These are phyloP conservation scores for Sorghum bicolor DNA, from an alignment of 176 grass and related monocot species.

Conservation along the genomic window DNA sequence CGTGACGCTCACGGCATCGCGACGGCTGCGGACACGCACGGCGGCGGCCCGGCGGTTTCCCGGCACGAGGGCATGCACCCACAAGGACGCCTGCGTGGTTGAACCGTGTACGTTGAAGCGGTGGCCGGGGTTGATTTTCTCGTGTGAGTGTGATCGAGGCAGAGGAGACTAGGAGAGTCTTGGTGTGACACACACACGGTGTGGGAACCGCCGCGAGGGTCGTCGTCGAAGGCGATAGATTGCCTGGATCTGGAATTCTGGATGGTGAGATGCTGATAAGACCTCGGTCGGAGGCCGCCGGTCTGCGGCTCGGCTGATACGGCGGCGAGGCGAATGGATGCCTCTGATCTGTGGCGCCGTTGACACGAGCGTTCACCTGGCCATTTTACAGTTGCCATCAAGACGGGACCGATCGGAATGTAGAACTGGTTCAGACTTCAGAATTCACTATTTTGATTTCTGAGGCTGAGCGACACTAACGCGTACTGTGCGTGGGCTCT, in stretches of 20 bases:
- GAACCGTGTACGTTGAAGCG: too few relatives aligned
- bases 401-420: neutral
- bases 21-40: too few relatives aligned
- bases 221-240: neutral
- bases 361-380: neutral
- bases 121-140: neutral
- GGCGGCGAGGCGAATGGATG: neutral
- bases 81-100: neutral
- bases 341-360: neutral
- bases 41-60: constrained; percentile 22
- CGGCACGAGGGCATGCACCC: neutral
- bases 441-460: too few relatives aligned
- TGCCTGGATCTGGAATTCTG: neutral
- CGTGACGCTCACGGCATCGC: neutral
- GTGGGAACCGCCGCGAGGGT: neutral
- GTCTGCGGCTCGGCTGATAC: neutral
- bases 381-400: neutral
- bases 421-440: too few relatives aligned
- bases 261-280: neutral
- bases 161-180: neutral
- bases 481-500: neutral
- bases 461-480: neutral
- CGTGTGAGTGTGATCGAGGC: neutral
- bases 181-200: neutral
- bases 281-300: neutral